Evolutionary conservation across 495 filamentous ascomycete species (phyloP), one percentile per base, ranked within the genome.

Genomic region (Daldinia caldariorum): DNA sequence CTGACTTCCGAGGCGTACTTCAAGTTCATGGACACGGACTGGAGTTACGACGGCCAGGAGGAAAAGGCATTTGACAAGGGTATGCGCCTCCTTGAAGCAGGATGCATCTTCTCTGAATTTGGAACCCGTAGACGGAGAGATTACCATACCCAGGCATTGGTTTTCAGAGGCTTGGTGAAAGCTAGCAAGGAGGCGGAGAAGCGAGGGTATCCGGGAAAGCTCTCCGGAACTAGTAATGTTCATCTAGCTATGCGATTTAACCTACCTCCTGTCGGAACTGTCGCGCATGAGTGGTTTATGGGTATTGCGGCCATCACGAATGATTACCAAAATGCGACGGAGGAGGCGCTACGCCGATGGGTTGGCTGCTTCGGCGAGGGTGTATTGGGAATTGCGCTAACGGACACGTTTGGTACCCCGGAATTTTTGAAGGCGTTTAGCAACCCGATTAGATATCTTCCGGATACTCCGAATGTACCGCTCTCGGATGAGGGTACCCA

Each of bases 271-370:
- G 88, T 99, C 18, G 95, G 95, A 14, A 99, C 95, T 2, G 94
- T 99, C 1, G 95, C 96, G 0, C 95, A 99, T 69, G 95, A 99
- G 80, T 99, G 96, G 96, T 97, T 97, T 81, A 99, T 99, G 95
- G 92, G 92, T 43, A 92, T 97, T 58, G 95, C 95, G 14, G 94
- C 95, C 37, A 91, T 97, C 73, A 94, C 91, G 3, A 84, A 91
- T 61, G 88, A 97, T 79, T 99, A 98, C 72, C 81, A 84, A 67
- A 85, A 86, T 56, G 93, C 96, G 6, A 97, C 93, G 61, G 92
- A 94, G 77, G 84, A 89, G 63, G 92, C 91, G 0, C 81, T 99
- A 74, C 80, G 86, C 54, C 92, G 94, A 76, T 99, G 95, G 95
- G 84, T 97, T 18, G 89, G 87, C 12, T 97, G 93, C 68, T 99